phyloP scores from a whole-genome alignment of 345 rosid species.

The Arabis hirsuta region DNA sequence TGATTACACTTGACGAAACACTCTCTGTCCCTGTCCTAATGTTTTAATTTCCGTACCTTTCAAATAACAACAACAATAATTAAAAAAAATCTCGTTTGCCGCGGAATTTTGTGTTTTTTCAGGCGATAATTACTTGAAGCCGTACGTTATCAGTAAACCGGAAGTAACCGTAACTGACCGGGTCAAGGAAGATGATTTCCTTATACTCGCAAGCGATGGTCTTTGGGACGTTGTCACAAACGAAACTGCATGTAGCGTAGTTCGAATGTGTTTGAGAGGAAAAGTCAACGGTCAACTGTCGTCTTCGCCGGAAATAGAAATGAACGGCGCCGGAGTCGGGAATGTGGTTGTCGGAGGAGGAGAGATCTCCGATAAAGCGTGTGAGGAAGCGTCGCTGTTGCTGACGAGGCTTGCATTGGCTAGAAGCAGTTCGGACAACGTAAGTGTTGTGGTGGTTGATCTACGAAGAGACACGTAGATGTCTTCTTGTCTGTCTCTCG shows the following conservation, averaged over 20 bases:
- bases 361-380: constrained; percentile 50
- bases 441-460: constrained; percentile 93
- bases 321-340: neutral
- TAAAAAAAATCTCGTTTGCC: constrained; percentile 10
- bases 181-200: constrained; percentile 67
- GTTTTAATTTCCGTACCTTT: constrained; percentile 16
- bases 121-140: constrained; percentile 93
- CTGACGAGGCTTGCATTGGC: constrained; percentile 84
- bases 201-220: constrained; percentile 86
- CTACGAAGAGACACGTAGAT: constrained; percentile 58
- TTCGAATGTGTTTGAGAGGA: constrained; percentile 62
- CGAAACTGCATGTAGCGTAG: constrained; percentile 78
- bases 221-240: constrained; percentile 95
- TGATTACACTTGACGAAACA: constrained; percentile 35
- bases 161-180: constrained; percentile 74
- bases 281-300: constrained; percentile 7
- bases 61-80: neutral
- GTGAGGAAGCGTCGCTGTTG: constrained; percentile 70
- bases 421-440: constrained; percentile 82
- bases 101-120: neutral
- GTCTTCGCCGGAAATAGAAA: constrained; percentile 29
- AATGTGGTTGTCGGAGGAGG: constrained; percentile 25
- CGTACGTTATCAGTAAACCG: constrained; percentile 82
- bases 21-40: constrained; percentile 28
- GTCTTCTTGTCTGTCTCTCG: constrained; percentile 25